A percentile compares a stretch with the other conserved stretches of the same genome.
These are phyloP conservation scores for Xanthoconium purpureum DNA, from an alignment of 768 basidiomycete species.

Conservation along the genomic window DNA sequence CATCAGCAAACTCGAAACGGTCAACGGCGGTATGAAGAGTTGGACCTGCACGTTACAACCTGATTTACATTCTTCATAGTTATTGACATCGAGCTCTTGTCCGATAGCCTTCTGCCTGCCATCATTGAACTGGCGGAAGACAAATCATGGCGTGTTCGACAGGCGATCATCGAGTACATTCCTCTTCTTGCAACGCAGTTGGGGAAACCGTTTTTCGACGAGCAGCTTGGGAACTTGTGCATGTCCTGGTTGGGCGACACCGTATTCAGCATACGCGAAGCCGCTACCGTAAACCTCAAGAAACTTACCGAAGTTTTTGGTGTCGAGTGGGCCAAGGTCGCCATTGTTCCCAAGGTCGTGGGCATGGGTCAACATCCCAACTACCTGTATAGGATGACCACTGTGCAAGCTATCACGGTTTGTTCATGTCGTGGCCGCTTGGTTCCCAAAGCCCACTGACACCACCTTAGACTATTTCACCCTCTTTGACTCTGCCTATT, in stretches of 20 bases:
- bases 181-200: conserved; percentile 98
- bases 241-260: conserved; percentile 99
- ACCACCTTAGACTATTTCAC: conserved; percentile 78
- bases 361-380: conserved; percentile 97
- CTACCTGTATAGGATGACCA: conserved; percentile 97
- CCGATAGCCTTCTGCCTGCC: conserved; percentile 93
- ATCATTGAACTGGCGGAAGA: conserved; percentile 98
- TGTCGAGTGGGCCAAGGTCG: conserved; percentile 91
- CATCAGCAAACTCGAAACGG: conserved; percentile 96
- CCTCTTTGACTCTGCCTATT: conserved; percentile 81
- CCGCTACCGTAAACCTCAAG: conserved; percentile 95
- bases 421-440: conserved; percentile 29
- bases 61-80: conserved; percentile 46
- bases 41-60: background rate
- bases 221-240: conserved; percentile 93
- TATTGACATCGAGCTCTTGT: conserved; percentile 95
- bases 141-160: conserved; percentile 99
- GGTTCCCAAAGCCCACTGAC: conserved; percentile 1
- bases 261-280: conserved; percentile 96
- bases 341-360: conserved; percentile 96
- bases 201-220: conserved; percentile 95
- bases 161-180: conserved; percentile 99
- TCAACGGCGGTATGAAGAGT: conserved; percentile 72
- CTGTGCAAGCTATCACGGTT: conserved; percentile 97
- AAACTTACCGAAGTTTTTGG: conserved; percentile 98